A percentile compares a stretch with the other conserved stretches of the same genome.
phyloP scores from a whole-genome alignment of 805 yeast genomes.

The Candida caryicola region DNA sequence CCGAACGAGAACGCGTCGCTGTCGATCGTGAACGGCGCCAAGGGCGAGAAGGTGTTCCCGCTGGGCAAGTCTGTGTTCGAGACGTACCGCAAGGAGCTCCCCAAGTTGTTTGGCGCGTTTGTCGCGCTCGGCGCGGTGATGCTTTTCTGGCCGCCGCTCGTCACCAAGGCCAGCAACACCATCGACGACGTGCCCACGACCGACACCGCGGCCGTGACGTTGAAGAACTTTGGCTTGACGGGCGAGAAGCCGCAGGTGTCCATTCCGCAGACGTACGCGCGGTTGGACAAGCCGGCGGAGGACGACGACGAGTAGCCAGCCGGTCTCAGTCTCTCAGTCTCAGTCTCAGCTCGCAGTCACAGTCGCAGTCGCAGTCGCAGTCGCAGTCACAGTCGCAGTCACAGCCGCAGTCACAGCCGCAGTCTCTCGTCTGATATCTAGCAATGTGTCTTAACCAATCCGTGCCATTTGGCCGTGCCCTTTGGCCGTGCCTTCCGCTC shows the following conservation, averaged over 20 bases:
- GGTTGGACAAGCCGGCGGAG: background rate
- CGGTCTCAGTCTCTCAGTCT: too few relatives aligned
- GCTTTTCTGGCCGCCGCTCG: background rate
- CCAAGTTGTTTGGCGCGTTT: background rate
- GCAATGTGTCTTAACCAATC: too few relatives aligned
- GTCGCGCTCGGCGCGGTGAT: background rate
- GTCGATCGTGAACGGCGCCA: background rate
- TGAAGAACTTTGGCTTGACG: constrained; percentile 1
- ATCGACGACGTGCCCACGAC: constrained; percentile 1
- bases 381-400: too few relatives aligned
- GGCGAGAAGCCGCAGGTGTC: constrained; percentile 1
- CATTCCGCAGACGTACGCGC: constrained; percentile 1
- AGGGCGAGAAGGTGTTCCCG: background rate
- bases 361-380: too few relatives aligned
- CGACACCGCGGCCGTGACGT: background rate
- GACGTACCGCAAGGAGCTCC: background rate
- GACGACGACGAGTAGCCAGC: background rate
- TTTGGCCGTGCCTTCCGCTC: too few relatives aligned
- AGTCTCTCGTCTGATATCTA: too few relatives aligned
- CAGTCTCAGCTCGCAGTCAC: too few relatives aligned
- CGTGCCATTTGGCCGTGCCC: too few relatives aligned
- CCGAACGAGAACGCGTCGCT: background rate
- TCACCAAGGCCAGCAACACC: background rate
- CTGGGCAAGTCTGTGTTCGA: background rate
- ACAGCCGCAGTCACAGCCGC: too few relatives aligned